Evolutionary conservation across 495 filamentous ascomycete species (phyloP).

Genomic region (Tuber microsphaerosporum): DNA sequence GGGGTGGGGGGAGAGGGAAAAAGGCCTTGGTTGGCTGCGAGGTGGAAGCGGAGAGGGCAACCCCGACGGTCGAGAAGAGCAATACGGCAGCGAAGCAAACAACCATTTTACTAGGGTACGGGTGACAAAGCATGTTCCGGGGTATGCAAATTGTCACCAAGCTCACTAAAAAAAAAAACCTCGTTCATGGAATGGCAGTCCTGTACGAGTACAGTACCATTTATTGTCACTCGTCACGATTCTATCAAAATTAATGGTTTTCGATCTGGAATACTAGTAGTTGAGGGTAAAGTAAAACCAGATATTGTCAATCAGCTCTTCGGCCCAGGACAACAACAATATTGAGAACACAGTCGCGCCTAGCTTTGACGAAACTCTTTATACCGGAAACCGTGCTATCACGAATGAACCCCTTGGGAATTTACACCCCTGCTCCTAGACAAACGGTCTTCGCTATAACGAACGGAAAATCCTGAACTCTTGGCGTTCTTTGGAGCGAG

Average conservation of each 20-base stretch:
- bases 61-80: not conserved
- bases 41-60: not conserved
- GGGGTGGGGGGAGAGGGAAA: not conserved
- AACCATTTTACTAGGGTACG: not conserved
- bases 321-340: not conserved
- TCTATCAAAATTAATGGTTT: not conserved
- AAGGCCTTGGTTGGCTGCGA: not conserved
- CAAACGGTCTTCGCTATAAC: too few relatives aligned
- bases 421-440: too few relatives aligned
- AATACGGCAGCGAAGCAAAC: not conserved
- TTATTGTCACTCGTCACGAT: not conserved
- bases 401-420: too few relatives aligned
- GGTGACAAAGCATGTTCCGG: not conserved
- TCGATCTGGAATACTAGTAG: not conserved
- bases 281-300: not conserved
- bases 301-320: not conserved
- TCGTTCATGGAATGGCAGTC: not conserved
- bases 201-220: too few relatives aligned
- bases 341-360: not conserved
- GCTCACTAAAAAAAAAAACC: not conserved
- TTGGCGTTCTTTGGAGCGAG: too few relatives aligned
- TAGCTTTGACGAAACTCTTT: too few relatives aligned
- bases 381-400: too few relatives aligned
- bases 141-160: not conserved
- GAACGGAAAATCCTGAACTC: too few relatives aligned